Evolutionary conservation across 331 rosid genomes (phyloP), one percentile per base, ranked within the genome.

Genomic region (Pyracantha coccinea): DNA sequence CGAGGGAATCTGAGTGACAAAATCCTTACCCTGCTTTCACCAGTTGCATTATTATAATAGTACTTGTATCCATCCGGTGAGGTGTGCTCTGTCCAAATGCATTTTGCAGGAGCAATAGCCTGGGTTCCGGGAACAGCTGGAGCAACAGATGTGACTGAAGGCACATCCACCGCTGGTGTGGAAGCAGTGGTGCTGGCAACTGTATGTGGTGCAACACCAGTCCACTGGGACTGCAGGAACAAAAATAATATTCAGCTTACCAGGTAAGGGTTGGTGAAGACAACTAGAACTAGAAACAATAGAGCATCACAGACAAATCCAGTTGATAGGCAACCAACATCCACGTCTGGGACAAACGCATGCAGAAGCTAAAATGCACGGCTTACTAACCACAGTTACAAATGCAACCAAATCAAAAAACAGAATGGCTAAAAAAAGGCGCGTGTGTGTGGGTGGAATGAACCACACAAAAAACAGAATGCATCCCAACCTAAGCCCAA

Each of bases 1-100:
- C 23, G 13, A 75, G 13, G 71, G 52, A 61, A 86, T 80, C 67
- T 71, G 15, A 72, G 23, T 61, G 75, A 79, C 52, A 58, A 75
- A 55, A 53, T 79, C 71, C 87, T 70, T 60, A 95, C 99, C 92
- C 86, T 89, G 79, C 99, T 95, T 90, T 92, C 97, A 66, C 96
- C 91, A n/a, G 96, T 88, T 20, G 83, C 82, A 81, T 90, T 79
- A 78, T 92, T 95, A 79, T 95, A 83, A 82, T 90, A 95, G 81
- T 95, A 95, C 76, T 90, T 95, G 84, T 89, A 95, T 76, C 93
- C 97, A 83, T 95, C 98, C 0, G 99, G 99, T 79, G 98, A 95
- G 38, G 87, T 68, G 83, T 95, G 99, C 77, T 95, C 99, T 41
- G 98, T 90, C 99, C 99, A 95, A 71, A 88, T 69, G 79, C 91